A percentile compares a stretch with the other conserved stretches of the same genome.
phyloP scores from a whole-genome alignment of 2,329 filamentous ascomycete species.

The Zymoseptoria tritici region DNA sequence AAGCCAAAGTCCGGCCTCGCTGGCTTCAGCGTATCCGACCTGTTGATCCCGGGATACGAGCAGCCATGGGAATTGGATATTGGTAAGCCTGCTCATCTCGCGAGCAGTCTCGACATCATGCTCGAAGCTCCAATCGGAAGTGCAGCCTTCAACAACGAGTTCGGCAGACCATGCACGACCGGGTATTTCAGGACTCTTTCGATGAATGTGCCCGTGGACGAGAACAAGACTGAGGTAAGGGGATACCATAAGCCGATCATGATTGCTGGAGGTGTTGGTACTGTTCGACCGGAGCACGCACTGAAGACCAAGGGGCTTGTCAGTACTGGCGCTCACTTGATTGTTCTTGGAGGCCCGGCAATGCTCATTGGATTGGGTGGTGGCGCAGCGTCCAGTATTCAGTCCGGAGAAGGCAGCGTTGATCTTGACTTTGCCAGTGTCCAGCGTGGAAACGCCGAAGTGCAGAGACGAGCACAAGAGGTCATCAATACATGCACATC shows the following conservation, averaged over 20 bases:
- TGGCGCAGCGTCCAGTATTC: conserved; percentile 85
- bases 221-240: conserved; percentile 62
- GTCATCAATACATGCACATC: conserved; percentile 92
- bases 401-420: conserved; percentile 78
- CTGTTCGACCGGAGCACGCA: conserved; percentile 82
- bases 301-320: conserved; percentile 76
- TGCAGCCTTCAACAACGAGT: conserved; percentile 96
- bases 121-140: conserved; percentile 92
- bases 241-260: conserved; percentile 99
- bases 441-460: conserved; percentile 92
- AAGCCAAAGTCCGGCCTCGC: conserved; percentile 85
- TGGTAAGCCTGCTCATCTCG: conserved; percentile 84
- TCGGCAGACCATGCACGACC: conserved; percentile 78
- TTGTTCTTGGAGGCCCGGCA: conserved; percentile 89
- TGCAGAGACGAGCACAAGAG: conserved; percentile 91
- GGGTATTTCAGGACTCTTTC: conserved; percentile 91
- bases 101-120: conserved; percentile 95
- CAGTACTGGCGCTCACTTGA: conserved; percentile 76
- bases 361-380: conserved; percentile 97
- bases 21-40: conserved; percentile 92
- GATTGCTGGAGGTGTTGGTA: conserved; percentile 93
- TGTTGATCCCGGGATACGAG: conserved; percentile 74
- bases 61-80: conserved; percentile 89
- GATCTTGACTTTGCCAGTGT: conserved; percentile 96
- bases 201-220: conserved; percentile 55